Evolutionary conservation across 805 yeast species (phyloP), one percentile per base, ranked within the genome.

Genomic region (Myxozyma geophila): DNA sequence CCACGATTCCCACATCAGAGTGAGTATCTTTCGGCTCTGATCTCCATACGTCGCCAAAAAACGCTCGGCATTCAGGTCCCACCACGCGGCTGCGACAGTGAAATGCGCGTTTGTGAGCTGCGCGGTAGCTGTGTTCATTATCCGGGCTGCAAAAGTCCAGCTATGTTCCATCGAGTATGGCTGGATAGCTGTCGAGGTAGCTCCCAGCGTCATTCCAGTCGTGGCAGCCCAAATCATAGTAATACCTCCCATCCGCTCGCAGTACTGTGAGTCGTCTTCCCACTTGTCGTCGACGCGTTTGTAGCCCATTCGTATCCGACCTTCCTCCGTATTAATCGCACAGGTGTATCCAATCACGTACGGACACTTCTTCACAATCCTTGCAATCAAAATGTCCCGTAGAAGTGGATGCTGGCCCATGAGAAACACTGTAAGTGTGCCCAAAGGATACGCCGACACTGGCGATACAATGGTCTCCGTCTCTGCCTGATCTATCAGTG

Each of bases 321-420:
- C 98, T 68, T 87, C 88, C 67, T 87, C 96, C 0, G 97, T 88
- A 59, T 87, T 90, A 36, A 89, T 84, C 1, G 82, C 62, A 71
- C 96, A 87, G 0, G 89, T 81, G 74, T 82, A 93, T 0, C 99
- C 99, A 52, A 95, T 86, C 19, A 92, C 83, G 64, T 83, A 83
- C 0, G 98, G 98, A 73, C 98, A 95, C 71, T 92, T 91, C 75
- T 93, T 93, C 40, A 91, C 89, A 72, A 92, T 84, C 67, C 98
- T 82, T 0, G 98, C 96, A 72, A 86, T 77, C 37, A 89, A 73
- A 62, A 78, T 84, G 63, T 85, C 85, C 37, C 81, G 79, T 19
- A 89, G 77, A 7, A 83, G 85, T 0, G 83, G 81, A 69, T 78
- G 82, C 40, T 75, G 77, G 17, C 81, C 72, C 70, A 91, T 72